phyloP scores from a whole-genome alignment of 306 rosid species.

The Cucurbita pepo region DNA sequence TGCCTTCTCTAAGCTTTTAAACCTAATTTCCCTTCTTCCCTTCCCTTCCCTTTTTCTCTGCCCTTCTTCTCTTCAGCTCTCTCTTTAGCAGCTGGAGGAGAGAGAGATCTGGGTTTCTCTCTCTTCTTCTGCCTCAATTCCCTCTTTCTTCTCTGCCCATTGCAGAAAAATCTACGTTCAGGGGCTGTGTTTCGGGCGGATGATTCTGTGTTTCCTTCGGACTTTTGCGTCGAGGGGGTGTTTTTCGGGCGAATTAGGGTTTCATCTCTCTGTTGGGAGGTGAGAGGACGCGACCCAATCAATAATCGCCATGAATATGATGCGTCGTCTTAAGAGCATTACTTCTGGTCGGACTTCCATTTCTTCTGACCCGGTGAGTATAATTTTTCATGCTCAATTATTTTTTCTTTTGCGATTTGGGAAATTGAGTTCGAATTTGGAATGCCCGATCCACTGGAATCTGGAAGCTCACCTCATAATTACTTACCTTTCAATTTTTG shows the following conservation, averaged over 20 bases:
- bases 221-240: background rate
- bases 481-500: background rate
- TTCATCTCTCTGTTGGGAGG: conserved; percentile 11
- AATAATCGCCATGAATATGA: conserved; percentile 48
- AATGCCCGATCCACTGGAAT: background rate
- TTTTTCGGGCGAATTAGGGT: conserved; percentile 26
- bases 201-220: background rate
- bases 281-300: background rate
- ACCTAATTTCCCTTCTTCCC: background rate
- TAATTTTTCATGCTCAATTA: background rate
- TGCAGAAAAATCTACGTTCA: background rate
- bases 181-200: conserved; percentile 1
- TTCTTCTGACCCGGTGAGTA: conserved; percentile 85
- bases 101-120: conserved; percentile 35
- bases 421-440: background rate
- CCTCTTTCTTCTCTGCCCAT: background rate
- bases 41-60: conserved; percentile 2
- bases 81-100: conserved; percentile 14
- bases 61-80: background rate
- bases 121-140: conserved; percentile 17
- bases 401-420: background rate
- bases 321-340: conserved; percentile 97
- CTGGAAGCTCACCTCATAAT: background rate
- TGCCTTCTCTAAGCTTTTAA: background rate
- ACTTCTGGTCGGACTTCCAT: conserved; percentile 85